Base-by-base conservation (phyloP, 2,329 filamentous ascomycete species). In the Ophiocordyceps unilateralis region DNA sequence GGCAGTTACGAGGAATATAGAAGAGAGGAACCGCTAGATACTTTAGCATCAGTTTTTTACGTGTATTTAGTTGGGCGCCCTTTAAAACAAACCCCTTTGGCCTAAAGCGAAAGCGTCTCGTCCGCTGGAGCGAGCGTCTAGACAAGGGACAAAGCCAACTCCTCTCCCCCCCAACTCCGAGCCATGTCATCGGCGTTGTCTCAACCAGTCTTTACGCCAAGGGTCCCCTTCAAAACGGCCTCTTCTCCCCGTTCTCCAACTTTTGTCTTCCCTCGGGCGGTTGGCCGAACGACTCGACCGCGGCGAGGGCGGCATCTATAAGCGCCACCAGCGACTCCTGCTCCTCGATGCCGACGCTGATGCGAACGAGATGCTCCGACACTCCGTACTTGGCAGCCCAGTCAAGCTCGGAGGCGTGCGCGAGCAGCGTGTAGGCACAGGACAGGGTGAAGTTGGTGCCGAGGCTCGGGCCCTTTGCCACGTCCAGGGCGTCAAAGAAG, bases 401-500 rank as follows among this genome's bases (percentile, higher is more conserved):
- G 3, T 62, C 57, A 19, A 59, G 52, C 44, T 63, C 58, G 12
- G 56, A 56, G 3, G 56, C 58, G 46, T 63, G 67, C 1, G 61
- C 54, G 19, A 62, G 51, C 17, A 61, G 50, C 30, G 62, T 64
- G 48, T 69, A 72, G 2, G 56, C 48, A 39, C 54, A 57, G 9
- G 58, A 60, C 1, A 74, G 52, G 2, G 67, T 72, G 40, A 63
- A 55, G 46, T 68, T 68, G 2, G 68, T 69, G 1, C 70, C 72
- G 1, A 74, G 54, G 47, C 70, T 68, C 0, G 69, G 69, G 0
- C 69, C 69, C 21, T 66, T 61, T 49, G 68, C 64, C 34, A 72
- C 56, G 30, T 64, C 54, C 1, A 73, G 45, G 21, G 57, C 57
- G 44, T 74, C 64, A 48, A 69, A 70, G 43, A 74, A 76, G 0